phyloP scores from a whole-genome alignment of 2,329 filamentous ascomycete species.

The Aspergillus pseudotamarii region DNA sequence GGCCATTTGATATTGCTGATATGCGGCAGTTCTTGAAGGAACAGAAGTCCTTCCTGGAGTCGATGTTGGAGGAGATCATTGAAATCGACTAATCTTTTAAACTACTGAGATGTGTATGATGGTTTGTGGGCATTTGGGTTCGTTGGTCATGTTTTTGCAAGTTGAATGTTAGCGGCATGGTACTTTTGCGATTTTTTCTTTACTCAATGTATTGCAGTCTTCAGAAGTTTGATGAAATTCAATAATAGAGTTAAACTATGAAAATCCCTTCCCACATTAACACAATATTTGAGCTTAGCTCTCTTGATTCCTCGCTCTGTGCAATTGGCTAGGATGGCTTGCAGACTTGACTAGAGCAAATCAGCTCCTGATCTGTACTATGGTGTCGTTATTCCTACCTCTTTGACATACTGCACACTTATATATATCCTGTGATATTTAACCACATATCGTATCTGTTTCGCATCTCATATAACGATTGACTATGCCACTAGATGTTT shows the following conservation, averaged over 20 bases:
- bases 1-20: background rate
- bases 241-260: too few relatives aligned
- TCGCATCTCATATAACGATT: fast-evolving
- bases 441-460: background rate
- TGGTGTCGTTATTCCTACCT: background rate
- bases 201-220: background rate
- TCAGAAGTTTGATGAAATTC: too few relatives aligned
- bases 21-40: background rate
- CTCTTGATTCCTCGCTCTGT: background rate
- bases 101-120: background rate
- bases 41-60: background rate
- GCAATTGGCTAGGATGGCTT: background rate
- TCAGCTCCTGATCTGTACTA: fast-evolving
- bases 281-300: too few relatives aligned
- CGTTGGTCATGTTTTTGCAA: background rate
- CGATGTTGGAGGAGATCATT: background rate
- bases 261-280: too few relatives aligned
- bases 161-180: background rate
- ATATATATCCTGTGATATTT: background rate
- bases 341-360: background rate
- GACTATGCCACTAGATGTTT: background rate
- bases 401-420: too few relatives aligned
- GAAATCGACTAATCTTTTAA: background rate
- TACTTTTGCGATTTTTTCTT: background rate
- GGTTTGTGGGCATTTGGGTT: background rate